Evolutionary conservation across 2,329 filamentous ascomycete species (phyloP), one percentile per base, ranked within the genome.

Genomic region (Aspergillus versicolor): DNA sequence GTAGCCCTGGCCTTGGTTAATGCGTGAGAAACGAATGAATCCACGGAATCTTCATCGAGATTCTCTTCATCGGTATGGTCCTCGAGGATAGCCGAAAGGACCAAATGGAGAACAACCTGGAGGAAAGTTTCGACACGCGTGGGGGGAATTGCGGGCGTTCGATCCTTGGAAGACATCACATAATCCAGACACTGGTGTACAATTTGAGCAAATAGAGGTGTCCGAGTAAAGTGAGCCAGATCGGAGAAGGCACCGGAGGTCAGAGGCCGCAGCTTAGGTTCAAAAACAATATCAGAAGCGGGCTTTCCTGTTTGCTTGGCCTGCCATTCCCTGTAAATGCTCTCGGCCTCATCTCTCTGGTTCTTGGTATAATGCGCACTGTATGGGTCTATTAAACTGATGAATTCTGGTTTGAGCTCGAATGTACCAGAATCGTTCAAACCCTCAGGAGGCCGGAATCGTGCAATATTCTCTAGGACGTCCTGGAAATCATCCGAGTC

Each of bases 321-420:
- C 79, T 94, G 87, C 80, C 90, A 89, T 67, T 89, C 88, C 66
- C 89, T 91, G 77, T 94, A 97, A 3, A 92, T 89, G 64, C 85
- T 87, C 74, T 99, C 94, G 0, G 93, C 91, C 72, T 99, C 94
- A 70, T 99, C 94, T 50, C 94, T 86, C 73, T 97, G 93, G 67
- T 99, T 99, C 70, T 96, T 96, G 68, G 88, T 95, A 74, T 96
- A 99, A 70, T 97, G 92, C 6, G 92, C 90, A 68, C 92, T 94
- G 72, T 97, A 99, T 1, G 95, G 94, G 71, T 99, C 95, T 50
- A 99, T 86, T 46, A 95, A 84, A 64, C 93, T 89, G 40, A 97
- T 83, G 66, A 88, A 94, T 59, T 96, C 85, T 4, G 89, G 86
- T 70, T 92, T 94, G 51, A 99, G 79, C 73, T 97, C 92, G 67